phyloP scores from a whole-genome alignment of 352 stramenopile genomes.

The Globisporangium radiosum region DNA sequence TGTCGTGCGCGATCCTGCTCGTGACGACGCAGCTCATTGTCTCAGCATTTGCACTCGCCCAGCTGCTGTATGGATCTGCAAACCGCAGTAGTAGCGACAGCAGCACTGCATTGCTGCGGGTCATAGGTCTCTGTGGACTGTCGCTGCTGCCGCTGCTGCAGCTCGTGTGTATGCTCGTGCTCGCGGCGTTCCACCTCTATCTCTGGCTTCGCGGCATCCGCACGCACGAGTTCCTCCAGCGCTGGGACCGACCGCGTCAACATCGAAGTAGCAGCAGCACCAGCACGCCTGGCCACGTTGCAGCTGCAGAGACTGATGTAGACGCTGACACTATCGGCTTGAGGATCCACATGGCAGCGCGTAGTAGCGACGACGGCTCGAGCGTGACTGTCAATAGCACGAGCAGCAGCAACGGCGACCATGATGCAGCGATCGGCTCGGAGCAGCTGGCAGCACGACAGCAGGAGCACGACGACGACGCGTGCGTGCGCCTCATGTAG shows the following conservation, averaged over 20 bases:
- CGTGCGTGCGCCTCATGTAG: slow-evolving; percentile 5
- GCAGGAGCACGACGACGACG: neutral
- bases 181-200: slow-evolving; percentile 62
- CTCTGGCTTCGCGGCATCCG: slow-evolving; percentile 36
- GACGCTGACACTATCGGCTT: no score
- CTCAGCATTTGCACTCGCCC: slow-evolving; percentile 32
- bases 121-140: slow-evolving; percentile 23
- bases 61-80: slow-evolving; percentile 2
- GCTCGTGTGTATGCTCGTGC: slow-evolving; percentile 49
- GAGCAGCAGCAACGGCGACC: neutral
- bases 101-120: slow-evolving; percentile 6
- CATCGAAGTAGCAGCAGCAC: slow-evolving; percentile 10
- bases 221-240: slow-evolving; percentile 56
- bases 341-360: neutral
- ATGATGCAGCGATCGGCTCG: neutral
- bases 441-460: no score
- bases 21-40: slow-evolving; percentile 48
- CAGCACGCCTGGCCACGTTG: neutral
- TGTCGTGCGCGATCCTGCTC: slow-evolving; percentile 51
- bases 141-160: slow-evolving; percentile 45
- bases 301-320: no score
- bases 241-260: neutral
- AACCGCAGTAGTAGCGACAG: slow-evolving; percentile 2
- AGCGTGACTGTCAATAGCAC: slow-evolving; percentile 5
- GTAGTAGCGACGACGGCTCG: neutral